Evolutionary conservation across 495 filamentous ascomycete genomes (phyloP).

Genomic region (Monascus purpureus): DNA sequence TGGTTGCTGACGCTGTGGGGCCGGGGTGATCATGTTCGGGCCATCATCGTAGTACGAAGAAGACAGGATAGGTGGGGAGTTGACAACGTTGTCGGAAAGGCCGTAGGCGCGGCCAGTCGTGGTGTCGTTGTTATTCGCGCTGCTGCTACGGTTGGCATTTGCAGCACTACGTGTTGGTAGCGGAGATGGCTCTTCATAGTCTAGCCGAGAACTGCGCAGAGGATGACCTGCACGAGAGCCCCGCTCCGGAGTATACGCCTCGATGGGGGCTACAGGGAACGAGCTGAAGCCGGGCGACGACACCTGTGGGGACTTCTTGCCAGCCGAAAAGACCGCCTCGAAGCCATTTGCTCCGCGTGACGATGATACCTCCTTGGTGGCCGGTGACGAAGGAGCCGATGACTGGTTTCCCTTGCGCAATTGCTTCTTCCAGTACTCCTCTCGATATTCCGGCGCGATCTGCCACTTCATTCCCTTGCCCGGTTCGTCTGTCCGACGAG

Average conservation of each 20-base stretch:
- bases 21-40: constrained; percentile 63
- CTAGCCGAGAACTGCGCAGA: constrained; percentile 19
- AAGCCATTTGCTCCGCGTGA: constrained; percentile 21
- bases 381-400: constrained; percentile 32
- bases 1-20: constrained; percentile 69
- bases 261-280: constrained; percentile 32
- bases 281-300: constrained; percentile 34
- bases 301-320: constrained; percentile 40
- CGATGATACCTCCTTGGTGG: constrained; percentile 24
- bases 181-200: constrained; percentile 42
- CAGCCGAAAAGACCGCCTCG: constrained; percentile 26
- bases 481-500: constrained; percentile 82
- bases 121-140: constrained; percentile 38
- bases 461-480: constrained; percentile 99
- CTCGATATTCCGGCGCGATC: constrained; percentile 63
- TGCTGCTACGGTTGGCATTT: constrained; percentile 22
- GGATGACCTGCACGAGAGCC: constrained; percentile 27
- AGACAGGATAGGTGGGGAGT: constrained; percentile 57
- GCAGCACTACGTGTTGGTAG: constrained; percentile 37
- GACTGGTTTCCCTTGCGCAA: constrained; percentile 31
- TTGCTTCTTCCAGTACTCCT: constrained; percentile 58
- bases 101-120: constrained; percentile 38
- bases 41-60: constrained; percentile 47
- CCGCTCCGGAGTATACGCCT: constrained; percentile 34
- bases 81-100: constrained; percentile 42